phyloP scores from a whole-genome alignment of 2,329 filamentous ascomycete species.

The Sporothrix phasma region DNA sequence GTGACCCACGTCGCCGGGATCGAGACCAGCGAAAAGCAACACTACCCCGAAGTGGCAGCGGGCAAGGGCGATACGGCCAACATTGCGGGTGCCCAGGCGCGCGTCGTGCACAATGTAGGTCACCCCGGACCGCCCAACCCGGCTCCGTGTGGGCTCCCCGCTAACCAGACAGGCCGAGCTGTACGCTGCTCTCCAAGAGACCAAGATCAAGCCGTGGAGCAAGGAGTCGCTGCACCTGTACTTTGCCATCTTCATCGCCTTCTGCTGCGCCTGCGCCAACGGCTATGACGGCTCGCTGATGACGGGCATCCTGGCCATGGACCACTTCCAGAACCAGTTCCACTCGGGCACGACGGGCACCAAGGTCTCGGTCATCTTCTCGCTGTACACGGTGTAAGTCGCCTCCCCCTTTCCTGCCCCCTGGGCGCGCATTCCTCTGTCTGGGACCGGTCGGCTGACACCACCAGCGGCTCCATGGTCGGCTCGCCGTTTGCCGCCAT shows the following conservation, averaged over 20 bases:
- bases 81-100: slow-evolving; percentile 6
- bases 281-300: slow-evolving; percentile 39
- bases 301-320: slow-evolving; percentile 36
- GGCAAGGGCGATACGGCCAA: neutral
- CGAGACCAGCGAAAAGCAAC: slow-evolving; percentile 5
- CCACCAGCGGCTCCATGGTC: slow-evolving; percentile 33
- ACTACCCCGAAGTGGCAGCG: slow-evolving; percentile 9
- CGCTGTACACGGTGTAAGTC: neutral
- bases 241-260: slow-evolving; percentile 35
- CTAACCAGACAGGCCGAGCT: slow-evolving; percentile 33
- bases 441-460: neutral
- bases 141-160: neutral
- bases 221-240: slow-evolving; percentile 26
- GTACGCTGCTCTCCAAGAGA: slow-evolving; percentile 20
- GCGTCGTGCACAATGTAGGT: slow-evolving; percentile 12
- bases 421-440: too few species aligned
- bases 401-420: too few species aligned
- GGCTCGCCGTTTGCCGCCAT: slow-evolving; percentile 34
- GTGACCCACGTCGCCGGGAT: neutral
- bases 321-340: slow-evolving; percentile 32
- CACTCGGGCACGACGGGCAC: slow-evolving; percentile 24
- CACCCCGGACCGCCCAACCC: neutral
- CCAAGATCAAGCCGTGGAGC: slow-evolving; percentile 12
- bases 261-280: slow-evolving; percentile 39
- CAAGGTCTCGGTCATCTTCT: neutral